These are phyloP conservation scores for Boehmeria nivea DNA, from an alignment of 306 rosid species.

Conservation along the genomic window DNA sequence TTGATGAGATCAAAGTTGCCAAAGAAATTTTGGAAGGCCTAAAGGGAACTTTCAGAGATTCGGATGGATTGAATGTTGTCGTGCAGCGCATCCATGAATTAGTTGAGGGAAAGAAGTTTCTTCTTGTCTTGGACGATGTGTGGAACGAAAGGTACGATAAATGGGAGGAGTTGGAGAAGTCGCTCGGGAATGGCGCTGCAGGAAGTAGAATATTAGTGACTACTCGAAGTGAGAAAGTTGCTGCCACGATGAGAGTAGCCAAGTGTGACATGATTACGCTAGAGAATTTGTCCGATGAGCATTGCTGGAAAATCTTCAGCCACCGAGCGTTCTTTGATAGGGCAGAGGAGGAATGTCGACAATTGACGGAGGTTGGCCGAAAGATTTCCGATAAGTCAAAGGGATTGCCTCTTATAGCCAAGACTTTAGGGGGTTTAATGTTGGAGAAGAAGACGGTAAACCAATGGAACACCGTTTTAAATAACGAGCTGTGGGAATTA, in stretches of 20 bases:
- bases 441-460: not conserved
- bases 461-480: slow-evolving; percentile 2
- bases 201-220: slow-evolving; percentile 13
- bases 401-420: slow-evolving; percentile 15
- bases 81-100: not conserved
- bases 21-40: not conserved
- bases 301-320: slow-evolving; percentile 5
- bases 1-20: slow-evolving; percentile 10
- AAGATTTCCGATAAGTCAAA: slow-evolving; percentile 6
- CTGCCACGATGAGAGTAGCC: slow-evolving; percentile 2
- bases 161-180: slow-evolving; percentile 1
- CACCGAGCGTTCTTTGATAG: not conserved
- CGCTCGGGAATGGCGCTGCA: not conserved
- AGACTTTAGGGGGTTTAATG: slow-evolving; percentile 18
- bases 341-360: not conserved
- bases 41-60: not conserved
- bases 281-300: not conserved
- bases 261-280: not conserved
- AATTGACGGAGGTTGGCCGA: not conserved
- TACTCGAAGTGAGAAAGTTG: slow-evolving; percentile 9
- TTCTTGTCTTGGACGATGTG: slow-evolving; percentile 14
- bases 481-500: slow-evolving; percentile 12
- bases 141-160: not conserved
- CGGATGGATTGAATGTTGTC: not conserved
- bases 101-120: slow-evolving; percentile 7